Conservation (phyloP, 2,329 filamentous ascomycete species). For the Leptosphaerulina australis region DNA sequence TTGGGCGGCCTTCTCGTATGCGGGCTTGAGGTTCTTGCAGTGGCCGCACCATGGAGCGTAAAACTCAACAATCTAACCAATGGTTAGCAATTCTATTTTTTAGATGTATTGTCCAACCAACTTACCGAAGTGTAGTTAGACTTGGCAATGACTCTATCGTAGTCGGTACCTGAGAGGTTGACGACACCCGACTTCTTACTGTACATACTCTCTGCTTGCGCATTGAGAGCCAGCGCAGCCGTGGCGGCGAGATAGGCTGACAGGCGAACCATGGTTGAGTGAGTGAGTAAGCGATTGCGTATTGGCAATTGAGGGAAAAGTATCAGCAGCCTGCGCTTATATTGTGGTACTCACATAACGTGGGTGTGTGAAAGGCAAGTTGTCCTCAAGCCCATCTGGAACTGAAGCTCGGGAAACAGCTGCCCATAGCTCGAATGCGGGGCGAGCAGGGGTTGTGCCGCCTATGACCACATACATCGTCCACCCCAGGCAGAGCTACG, state of each 20-base stretch:
- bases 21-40: slow-evolving; percentile 93
- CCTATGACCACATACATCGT: slow-evolving; percentile 16
- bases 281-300: slow-evolving; percentile 1
- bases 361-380: slow-evolving; percentile 22
- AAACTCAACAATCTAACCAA: slow-evolving; percentile 62
- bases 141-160: slow-evolving; percentile 80
- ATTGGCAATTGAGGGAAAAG: slow-evolving; percentile 10
- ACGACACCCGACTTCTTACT: slow-evolving; percentile 85
- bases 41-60: slow-evolving; percentile 98
- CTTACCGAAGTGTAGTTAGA: slow-evolving; percentile 91
- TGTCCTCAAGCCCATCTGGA: slow-evolving; percentile 29
- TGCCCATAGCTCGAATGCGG: slow-evolving; percentile 28
- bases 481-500: too few species aligned
- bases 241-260: slow-evolving; percentile 57
- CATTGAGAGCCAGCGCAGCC: slow-evolving; percentile 69
- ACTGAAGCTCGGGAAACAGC: slow-evolving; percentile 20
- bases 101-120: slow-evolving; percentile 6
- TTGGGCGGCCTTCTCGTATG: slow-evolving; percentile 91
- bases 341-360: slow-evolving; percentile 27
- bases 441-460: slow-evolving; percentile 18
- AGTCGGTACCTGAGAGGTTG: slow-evolving; percentile 78
- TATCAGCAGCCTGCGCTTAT: slow-evolving; percentile 23
- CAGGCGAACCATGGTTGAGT: slow-evolving; percentile 43
- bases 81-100: not conserved
- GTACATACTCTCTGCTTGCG: slow-evolving; percentile 76